phyloP scores from a whole-genome alignment of 2,329 filamentous ascomycete genomes.

The Oidium heveae region DNA sequence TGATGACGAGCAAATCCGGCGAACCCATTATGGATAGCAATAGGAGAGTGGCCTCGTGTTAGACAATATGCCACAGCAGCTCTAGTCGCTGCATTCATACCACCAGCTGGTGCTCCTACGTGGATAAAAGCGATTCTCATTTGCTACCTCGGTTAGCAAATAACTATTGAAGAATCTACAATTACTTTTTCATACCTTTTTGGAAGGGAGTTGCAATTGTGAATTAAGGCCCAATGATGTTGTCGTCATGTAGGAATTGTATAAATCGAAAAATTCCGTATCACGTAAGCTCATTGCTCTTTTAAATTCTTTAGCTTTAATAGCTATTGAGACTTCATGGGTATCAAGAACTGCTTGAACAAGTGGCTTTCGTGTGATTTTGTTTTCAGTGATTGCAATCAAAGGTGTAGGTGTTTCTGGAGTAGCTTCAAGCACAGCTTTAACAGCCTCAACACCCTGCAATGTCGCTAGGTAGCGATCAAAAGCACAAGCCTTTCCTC shows the following conservation, averaged over 20 bases:
- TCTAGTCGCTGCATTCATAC: conserved; percentile 92
- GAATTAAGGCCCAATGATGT: conserved; percentile 53
- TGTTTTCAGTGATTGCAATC: conserved; percentile 93
- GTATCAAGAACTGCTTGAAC: conserved; percentile 76
- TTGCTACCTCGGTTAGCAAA: conserved; percentile 23
- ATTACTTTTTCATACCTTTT: conserved; percentile 30
- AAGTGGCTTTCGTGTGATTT: conserved; percentile 73
- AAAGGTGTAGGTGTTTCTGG: conserved; percentile 80
- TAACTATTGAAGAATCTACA: neutral
- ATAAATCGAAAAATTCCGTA: conserved; percentile 82
- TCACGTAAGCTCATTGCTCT: conserved; percentile 73
- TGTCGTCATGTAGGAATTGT: conserved; percentile 72
- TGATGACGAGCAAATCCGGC: conserved; percentile 83
- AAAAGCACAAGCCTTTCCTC: conserved; percentile 76
- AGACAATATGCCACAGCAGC: conserved; percentile 84
- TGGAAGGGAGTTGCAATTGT: conserved; percentile 37
- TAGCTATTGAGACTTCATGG: conserved; percentile 58
- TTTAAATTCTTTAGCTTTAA: conserved; percentile 65
- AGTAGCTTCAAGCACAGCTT: conserved; percentile 68
- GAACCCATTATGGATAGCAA: conserved; percentile 93
- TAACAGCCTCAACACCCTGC: conserved; percentile 84
- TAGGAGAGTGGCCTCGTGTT: conserved; percentile 69
- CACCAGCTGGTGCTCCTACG: conserved; percentile 84
- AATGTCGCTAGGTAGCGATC: conserved; percentile 82
- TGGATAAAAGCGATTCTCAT: conserved; percentile 94